Evolutionary conservation across 192 early-diverging fungal species (phyloP).

Genomic region (Rhizoclosmatium sp.): DNA sequence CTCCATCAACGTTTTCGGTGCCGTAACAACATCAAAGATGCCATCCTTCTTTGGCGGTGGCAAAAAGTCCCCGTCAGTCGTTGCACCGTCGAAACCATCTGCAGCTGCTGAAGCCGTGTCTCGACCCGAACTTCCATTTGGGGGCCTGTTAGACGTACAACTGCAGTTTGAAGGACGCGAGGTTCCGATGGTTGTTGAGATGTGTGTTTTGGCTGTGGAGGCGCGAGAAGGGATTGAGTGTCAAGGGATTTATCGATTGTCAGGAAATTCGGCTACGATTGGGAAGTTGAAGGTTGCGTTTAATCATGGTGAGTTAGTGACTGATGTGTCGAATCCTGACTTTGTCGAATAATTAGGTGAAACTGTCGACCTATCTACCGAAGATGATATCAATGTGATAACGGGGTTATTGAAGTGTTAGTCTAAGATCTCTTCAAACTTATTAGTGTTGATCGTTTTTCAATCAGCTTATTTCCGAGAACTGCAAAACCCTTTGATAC

Average conservation of each 20-base stretch:
- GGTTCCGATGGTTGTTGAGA: slow-evolving; percentile 53
- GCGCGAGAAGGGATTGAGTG: slow-evolving; percentile 49
- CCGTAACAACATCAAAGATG: not conserved
- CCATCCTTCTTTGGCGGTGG: too few relatives aligned
- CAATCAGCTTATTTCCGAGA: slow-evolving; percentile 63
- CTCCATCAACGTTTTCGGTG: slow-evolving; percentile 30
- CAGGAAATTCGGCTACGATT: slow-evolving; percentile 56
- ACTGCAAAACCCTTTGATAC: slow-evolving; percentile 62
- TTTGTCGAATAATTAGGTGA: slow-evolving; percentile 44
- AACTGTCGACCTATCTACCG: slow-evolving; percentile 51
- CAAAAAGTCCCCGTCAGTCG: too few relatives aligned
- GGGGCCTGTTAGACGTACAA: slow-evolving; percentile 50
- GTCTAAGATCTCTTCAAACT: slow-evolving; percentile 10
- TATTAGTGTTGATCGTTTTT: not conserved
- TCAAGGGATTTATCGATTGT: slow-evolving; percentile 66
- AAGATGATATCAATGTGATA: slow-evolving; percentile 61
- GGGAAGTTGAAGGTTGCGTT: slow-evolving; percentile 47
- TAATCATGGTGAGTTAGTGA: slow-evolving; percentile 44
- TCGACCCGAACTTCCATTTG: slow-evolving; percentile 49
- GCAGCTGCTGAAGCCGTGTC: not conserved
- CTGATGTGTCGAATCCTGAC: not conserved
- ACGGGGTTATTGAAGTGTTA: slow-evolving; percentile 59
- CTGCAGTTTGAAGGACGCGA: slow-evolving; percentile 35
- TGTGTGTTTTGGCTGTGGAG: slow-evolving; percentile 55
- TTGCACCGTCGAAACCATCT: not conserved